Conservation (phyloP, 352 stramenopile species). For the Pythium biforme region DNA sequence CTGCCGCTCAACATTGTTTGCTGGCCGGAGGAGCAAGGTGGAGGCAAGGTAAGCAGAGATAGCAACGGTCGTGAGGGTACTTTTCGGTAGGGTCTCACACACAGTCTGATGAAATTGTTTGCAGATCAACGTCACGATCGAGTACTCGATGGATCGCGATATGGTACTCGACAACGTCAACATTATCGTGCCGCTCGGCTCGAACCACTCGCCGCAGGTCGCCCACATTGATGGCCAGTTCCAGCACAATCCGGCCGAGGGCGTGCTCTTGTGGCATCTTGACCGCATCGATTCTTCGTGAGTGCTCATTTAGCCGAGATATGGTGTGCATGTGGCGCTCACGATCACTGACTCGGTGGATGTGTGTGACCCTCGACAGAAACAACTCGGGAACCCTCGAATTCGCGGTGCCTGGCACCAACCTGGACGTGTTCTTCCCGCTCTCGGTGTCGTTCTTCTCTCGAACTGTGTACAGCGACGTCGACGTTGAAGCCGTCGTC, state of each 20-base stretch:
- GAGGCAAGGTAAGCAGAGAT: conserved; percentile 53
- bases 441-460: conserved; percentile 90
- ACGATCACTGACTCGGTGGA: neutral
- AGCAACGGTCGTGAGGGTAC: neutral
- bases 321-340: neutral
- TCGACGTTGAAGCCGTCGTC: conserved; percentile 73
- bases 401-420: conserved; percentile 76
- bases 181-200: conserved; percentile 77
- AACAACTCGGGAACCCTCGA: conserved; percentile 83
- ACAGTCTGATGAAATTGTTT: neutral
- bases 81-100: neutral
- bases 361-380: conserved; percentile 26
- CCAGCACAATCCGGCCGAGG: conserved; percentile 78
- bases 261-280: conserved; percentile 79
- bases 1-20: conserved; percentile 86
- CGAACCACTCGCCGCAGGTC: conserved; percentile 65
- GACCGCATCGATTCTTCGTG: conserved; percentile 76
- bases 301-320: neutral
- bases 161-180: conserved; percentile 90
- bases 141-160: conserved; percentile 86
- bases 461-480: conserved; percentile 84
- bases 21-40: conserved; percentile 84
- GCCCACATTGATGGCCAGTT: conserved; percentile 83
- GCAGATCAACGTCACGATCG: conserved; percentile 83
- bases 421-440: conserved; percentile 86